Percentiles rank a stretch among this genome's conserved stretches.
These are phyloP conservation scores for Straminergon stramineum DNA, from an alignment of 225 moss, liverwort and hornwort species.

Conservation along the genomic window DNA sequence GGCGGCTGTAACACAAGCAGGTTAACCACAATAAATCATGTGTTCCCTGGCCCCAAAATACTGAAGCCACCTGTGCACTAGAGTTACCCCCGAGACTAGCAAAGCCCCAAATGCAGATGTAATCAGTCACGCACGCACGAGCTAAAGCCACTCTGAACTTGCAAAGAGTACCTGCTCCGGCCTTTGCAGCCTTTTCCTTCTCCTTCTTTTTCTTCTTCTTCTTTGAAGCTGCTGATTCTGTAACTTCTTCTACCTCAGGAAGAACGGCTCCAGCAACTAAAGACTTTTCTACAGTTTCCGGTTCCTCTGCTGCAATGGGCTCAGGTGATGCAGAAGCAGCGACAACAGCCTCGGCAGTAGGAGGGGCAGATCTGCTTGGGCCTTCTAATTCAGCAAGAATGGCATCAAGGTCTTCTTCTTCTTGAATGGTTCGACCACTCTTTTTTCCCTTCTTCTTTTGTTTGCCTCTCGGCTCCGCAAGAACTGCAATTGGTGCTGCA, in stretches of 20 bases:
- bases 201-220: conserved; percentile 96
- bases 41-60: background rate
- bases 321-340: conserved; percentile 18
- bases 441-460: conserved; percentile 84
- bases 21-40: background rate
- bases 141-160: background rate
- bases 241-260: conserved; percentile 58
- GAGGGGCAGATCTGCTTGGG: conserved; percentile 30
- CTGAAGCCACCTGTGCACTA: background rate
- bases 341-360: conserved; percentile 20
- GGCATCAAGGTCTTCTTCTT: conserved; percentile 94
- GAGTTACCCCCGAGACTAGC: background rate
- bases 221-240: conserved; percentile 91
- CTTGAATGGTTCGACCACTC: conserved; percentile 68
- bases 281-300: conserved; percentile 2
- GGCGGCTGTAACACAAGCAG: conserved; percentile 28
- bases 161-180: conserved; percentile 35
- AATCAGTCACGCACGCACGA: background rate
- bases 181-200: conserved; percentile 80
- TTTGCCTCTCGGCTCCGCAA: conserved; percentile 47
- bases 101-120: background rate
- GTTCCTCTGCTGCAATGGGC: conserved; percentile 18
- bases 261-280: background rate
- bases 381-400: conserved; percentile 91
- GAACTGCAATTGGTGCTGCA: conserved; percentile 10